phyloP scores from a whole-genome alignment of 1,284 basidiomycete species.

The Austropuccinia psidii region DNA sequence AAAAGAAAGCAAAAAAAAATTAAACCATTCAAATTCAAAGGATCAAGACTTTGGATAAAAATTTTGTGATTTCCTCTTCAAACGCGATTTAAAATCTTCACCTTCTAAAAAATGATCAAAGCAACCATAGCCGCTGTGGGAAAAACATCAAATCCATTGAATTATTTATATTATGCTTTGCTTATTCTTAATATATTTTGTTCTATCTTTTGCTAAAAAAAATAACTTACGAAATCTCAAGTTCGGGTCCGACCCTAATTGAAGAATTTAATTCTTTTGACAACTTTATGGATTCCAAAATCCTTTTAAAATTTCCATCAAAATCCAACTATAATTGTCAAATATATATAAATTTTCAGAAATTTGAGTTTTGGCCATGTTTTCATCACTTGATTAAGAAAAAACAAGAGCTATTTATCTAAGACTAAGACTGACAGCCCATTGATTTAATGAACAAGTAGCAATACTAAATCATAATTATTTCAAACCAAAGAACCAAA shows the following conservation, averaged over 20 bases:
- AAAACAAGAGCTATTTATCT: background rate
- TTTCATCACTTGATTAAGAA: background rate
- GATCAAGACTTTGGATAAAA: background rate
- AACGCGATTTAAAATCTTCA: background rate
- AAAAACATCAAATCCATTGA: conserved; percentile 33
- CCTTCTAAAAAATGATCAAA: conserved; percentile 83
- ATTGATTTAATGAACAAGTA: conserved; percentile 35
- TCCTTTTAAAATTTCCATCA: conserved; percentile 60
- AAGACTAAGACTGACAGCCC: conserved; percentile 19
- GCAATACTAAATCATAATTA: conserved; percentile 5
- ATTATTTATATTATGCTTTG: background rate
- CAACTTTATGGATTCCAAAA: conserved; percentile 74
- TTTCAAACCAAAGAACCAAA: background rate
- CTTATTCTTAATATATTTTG: background rate
- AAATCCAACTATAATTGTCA: conserved; percentile 14
- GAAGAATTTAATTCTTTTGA: conserved; percentile 84
- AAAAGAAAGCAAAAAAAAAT: background rate
- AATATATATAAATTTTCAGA: background rate
- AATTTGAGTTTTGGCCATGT: background rate
- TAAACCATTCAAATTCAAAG: background rate
- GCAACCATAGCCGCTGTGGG: conserved; percentile 76
- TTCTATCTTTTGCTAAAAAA: background rate
- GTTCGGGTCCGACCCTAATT: conserved; percentile 90
- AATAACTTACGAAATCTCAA: conserved; percentile 80
- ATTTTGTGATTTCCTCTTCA: too few species aligned